Percentiles rank a stretch among this genome's conserved stretches.
Evolutionary conservation across 2,329 filamentous ascomycete genomes (phyloP).

Genomic region (Nemania sp.): DNA sequence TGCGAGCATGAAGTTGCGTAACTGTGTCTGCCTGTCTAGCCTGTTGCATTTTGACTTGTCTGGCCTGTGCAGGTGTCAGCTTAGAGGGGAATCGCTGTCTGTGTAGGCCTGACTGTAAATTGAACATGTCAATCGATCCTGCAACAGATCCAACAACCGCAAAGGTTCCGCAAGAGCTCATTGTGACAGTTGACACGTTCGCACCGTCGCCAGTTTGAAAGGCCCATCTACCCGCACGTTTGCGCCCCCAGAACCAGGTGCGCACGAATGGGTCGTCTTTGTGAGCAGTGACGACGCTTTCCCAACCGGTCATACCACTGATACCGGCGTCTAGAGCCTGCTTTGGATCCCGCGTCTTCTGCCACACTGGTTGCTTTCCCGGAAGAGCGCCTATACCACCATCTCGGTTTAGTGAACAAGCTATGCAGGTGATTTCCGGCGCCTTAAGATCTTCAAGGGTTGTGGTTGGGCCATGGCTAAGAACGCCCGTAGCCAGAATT

Average conservation of each 20-base stretch:
- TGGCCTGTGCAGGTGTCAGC: conserved; percentile 81
- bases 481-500: conserved; percentile 69
- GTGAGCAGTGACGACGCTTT: conserved; percentile 95
- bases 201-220: conserved; percentile 86
- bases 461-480: conserved; percentile 70
- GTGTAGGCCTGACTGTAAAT: conserved; percentile 91
- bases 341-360: conserved; percentile 75
- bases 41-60: conserved; percentile 77
- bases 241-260: conserved; percentile 98
- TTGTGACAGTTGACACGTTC: conserved; percentile 86
- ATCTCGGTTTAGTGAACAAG: conserved; percentile 91
- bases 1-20: conserved; percentile 63
- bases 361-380: conserved; percentile 84
- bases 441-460: conserved; percentile 84
- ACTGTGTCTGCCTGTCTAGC: conserved; percentile 69
- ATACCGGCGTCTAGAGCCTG: conserved; percentile 75
- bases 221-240: conserved; percentile 91
- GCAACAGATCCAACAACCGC: conserved; percentile 86
- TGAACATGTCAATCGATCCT: conserved; percentile 93
- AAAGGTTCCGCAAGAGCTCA: conserved; percentile 94
- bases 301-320: conserved; percentile 89
- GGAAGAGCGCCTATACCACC: conserved; percentile 90
- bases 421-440: conserved; percentile 90
- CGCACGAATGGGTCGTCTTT: conserved; percentile 84
- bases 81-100: conserved; percentile 87